Evolutionary conservation across 2,329 filamentous ascomycete genomes (phyloP).

Genomic region (Aspergillus sp.): DNA sequence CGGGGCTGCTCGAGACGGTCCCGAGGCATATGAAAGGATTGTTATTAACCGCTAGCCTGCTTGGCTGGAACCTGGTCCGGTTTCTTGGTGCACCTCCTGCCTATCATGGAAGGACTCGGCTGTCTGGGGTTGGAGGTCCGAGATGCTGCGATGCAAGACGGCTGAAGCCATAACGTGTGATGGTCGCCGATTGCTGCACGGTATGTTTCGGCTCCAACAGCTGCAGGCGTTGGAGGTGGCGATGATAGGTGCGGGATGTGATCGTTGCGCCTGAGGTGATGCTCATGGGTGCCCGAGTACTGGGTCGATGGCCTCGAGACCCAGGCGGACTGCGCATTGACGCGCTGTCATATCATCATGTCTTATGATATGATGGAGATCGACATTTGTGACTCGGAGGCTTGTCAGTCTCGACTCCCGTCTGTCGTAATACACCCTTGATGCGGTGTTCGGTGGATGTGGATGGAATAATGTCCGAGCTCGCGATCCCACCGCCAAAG

Average conservation of each 20-base stretch:
- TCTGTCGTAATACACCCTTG: background rate
- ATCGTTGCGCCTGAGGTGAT: background rate
- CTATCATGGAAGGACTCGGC: background rate
- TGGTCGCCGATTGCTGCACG: background rate
- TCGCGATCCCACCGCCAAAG: background rate
- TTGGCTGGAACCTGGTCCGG: background rate
- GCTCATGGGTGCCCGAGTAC: slow-evolving; percentile 3
- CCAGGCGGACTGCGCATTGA: background rate
- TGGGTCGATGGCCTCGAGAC: background rate
- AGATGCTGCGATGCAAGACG: background rate
- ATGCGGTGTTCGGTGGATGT: background rate
- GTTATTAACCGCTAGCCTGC: background rate
- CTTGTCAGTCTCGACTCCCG: background rate
- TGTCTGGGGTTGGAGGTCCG: background rate
- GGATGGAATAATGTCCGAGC: background rate
- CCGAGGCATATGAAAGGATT: slow-evolving; percentile 3
- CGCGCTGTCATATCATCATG: background rate
- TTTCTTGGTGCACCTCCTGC: background rate
- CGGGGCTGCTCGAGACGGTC: slow-evolving; percentile 1
- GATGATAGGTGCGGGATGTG: background rate
- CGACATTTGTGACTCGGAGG: background rate
- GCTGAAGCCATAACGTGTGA: background rate
- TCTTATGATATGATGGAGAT: slow-evolving; percentile 1
- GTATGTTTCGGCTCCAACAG: background rate
- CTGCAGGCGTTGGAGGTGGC: background rate